These are phyloP conservation scores for Adansonia grandidieri DNA, from an alignment of 441 rosid species.

Conservation along the genomic window DNA sequence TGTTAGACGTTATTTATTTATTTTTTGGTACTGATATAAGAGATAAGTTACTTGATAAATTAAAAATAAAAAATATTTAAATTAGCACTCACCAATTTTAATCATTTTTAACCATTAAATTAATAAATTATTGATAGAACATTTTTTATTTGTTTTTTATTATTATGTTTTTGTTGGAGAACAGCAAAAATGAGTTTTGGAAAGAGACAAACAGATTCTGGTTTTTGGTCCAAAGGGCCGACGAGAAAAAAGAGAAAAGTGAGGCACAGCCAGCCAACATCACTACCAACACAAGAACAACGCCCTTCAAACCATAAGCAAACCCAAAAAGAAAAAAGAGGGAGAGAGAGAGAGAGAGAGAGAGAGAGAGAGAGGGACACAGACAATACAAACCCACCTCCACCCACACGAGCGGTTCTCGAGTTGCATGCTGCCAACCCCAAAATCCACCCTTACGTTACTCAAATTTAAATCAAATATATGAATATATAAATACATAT, in stretches of 20 bases:
- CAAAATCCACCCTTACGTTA: too few relatives aligned
- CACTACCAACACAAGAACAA: conserved; percentile 29
- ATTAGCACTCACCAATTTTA: too few relatives aligned
- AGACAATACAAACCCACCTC: conserved; percentile 32
- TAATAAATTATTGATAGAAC: too few relatives aligned
- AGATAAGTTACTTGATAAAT: too few relatives aligned
- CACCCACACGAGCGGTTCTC: conserved; percentile 74
- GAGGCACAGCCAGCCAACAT: conserved; percentile 26
- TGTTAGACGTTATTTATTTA: background rate
- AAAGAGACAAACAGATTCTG: conserved; percentile 52
- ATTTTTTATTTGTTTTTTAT: background rate
- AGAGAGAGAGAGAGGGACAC: background rate
- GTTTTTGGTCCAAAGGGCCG: conserved; percentile 44
- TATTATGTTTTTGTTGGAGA: conserved; percentile 27
- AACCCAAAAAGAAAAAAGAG: too few relatives aligned
- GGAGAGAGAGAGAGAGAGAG: background rate
- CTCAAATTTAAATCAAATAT: too few relatives aligned
- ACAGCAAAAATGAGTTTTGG: conserved; percentile 33
- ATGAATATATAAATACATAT: too few relatives aligned
- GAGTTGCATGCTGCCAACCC: conserved; percentile 40
- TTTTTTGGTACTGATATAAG: background rate
- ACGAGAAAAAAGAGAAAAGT: conserved; percentile 26
- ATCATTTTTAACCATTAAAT: too few relatives aligned
- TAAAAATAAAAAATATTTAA: too few relatives aligned
- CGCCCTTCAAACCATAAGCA: too few relatives aligned